phyloP scores from a whole-genome alignment of 2,329 filamentous ascomycete genomes.

The Rhexocercosporidium sp. region DNA sequence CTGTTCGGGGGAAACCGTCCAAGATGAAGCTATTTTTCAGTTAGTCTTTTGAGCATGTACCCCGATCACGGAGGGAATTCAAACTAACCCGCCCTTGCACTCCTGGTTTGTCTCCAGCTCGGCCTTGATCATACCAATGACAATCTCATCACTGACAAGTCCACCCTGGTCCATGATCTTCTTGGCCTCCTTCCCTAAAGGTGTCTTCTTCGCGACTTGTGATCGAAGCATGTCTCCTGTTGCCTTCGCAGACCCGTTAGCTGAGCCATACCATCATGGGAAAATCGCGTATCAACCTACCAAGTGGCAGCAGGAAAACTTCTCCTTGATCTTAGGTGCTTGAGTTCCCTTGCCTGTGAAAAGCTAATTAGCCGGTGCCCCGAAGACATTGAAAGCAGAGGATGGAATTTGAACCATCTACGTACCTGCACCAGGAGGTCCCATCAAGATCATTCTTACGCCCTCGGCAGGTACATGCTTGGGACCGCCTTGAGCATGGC shows the following conservation, averaged over 20 bases:
- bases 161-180: conserved; percentile 99
- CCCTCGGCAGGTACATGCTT: conserved; percentile 64
- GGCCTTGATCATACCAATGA: conserved; percentile 99
- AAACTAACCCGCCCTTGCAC: conserved; percentile 89
- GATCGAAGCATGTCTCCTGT: conserved; percentile 99
- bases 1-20: conserved; percentile 96
- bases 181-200: conserved; percentile 94
- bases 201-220: conserved; percentile 96
- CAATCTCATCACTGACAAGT: conserved; percentile 97
- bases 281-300: conserved; percentile 57
- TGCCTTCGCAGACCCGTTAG: conserved; percentile 61
- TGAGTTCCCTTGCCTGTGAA: conserved; percentile 93
- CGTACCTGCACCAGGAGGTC: conserved; percentile 94
- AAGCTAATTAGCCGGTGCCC: conserved; percentile 34
- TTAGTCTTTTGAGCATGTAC: conserved; percentile 12
- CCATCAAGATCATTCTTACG: conserved; percentile 96
- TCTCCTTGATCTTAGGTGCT: conserved; percentile 97
- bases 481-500: conserved; percentile 55
- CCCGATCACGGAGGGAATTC: conserved; percentile 6
- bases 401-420: conserved; percentile 32
- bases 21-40: conserved; percentile 82
- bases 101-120: conserved; percentile 93
- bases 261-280: conserved; percentile 20
- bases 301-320: conserved; percentile 95
- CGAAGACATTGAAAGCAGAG: conserved; percentile 10